Evolutionary conservation across 2,329 filamentous ascomycete genomes (phyloP).

Genomic region (Xylariaceae sp.): DNA sequence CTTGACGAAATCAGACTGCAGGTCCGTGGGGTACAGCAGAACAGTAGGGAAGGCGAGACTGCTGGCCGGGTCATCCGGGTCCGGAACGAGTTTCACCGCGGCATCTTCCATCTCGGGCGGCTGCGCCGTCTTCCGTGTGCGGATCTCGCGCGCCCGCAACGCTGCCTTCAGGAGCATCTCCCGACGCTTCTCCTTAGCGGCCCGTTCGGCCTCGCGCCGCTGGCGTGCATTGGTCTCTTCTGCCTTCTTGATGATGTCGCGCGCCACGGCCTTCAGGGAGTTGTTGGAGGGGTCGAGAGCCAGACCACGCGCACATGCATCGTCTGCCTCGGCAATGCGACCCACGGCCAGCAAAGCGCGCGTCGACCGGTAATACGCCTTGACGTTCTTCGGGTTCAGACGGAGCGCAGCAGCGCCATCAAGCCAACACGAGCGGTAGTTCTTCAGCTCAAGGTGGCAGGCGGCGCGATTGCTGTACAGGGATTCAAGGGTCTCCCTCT

Average conservation of each 20-base stretch:
- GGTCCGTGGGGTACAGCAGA: conserved; percentile 75
- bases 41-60: conserved; percentile 71
- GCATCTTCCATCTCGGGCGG: conserved; percentile 89
- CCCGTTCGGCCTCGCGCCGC: conserved; percentile 50
- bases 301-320: conserved; percentile 70
- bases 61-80: conserved; percentile 68
- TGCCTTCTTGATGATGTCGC: conserved; percentile 58
- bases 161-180: conserved; percentile 59
- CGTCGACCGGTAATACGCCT: conserved; percentile 84
- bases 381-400: conserved; percentile 75
- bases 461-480: conserved; percentile 84
- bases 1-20: conserved; percentile 88
- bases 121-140: conserved; percentile 58
- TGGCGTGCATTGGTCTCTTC: conserved; percentile 50
- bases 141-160: conserved; percentile 64
- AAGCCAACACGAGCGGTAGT: conserved; percentile 79
- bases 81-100: conserved; percentile 60
- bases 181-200: conserved; percentile 51
- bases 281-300: conserved; percentile 65
- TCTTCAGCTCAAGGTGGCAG: conserved; percentile 81
- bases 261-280: conserved; percentile 56
- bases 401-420: conserved; percentile 78
- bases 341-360: conserved; percentile 73
- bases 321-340: conserved; percentile 72
- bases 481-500: conserved; percentile 64